Conservation (phyloP, 176 grass and related monocot species). For the Paspalum vaginatum region DNA sequence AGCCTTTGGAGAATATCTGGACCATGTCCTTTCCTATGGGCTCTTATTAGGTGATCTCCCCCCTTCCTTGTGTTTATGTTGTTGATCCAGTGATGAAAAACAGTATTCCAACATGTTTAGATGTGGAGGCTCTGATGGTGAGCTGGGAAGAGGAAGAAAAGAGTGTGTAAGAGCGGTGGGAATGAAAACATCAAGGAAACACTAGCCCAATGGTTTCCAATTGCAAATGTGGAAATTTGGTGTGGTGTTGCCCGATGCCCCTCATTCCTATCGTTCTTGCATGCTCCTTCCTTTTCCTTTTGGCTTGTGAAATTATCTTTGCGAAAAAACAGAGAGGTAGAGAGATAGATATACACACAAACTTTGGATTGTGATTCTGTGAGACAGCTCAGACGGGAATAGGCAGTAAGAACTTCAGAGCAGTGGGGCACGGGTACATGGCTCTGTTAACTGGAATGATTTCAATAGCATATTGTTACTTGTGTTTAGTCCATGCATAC, state of each 20-base stretch:
- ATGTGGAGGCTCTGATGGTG: background rate
- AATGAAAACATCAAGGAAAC: slow-evolving; percentile 31
- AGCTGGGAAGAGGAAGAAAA: background rate
- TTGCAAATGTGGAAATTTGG: background rate
- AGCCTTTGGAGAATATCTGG: background rate
- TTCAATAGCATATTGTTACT: background rate
- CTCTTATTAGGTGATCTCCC: slow-evolving; percentile 31
- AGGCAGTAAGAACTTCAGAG: slow-evolving; percentile 29
- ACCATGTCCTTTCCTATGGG: slow-evolving; percentile 21
- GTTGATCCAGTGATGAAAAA: background rate
- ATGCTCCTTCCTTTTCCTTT: slow-evolving; percentile 39
- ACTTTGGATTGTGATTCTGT: background rate
- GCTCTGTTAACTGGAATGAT: background rate
- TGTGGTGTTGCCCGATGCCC: slow-evolving; percentile 39
- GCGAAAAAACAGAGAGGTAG: background rate
- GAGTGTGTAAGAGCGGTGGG: slow-evolving; percentile 7
- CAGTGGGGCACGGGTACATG: slow-evolving; percentile 12
- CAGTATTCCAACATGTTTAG: background rate
- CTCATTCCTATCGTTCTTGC: slow-evolving; percentile 46
- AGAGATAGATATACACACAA: background rate
- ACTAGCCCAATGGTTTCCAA: background rate
- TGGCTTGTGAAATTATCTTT: background rate
- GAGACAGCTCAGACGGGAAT: background rate
- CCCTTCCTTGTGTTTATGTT: background rate
- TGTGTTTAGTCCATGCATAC: background rate